Base-by-base conservation (phyloP, 2,329 filamentous ascomycete species). In the Myriosclerotinia curreyana region DNA sequence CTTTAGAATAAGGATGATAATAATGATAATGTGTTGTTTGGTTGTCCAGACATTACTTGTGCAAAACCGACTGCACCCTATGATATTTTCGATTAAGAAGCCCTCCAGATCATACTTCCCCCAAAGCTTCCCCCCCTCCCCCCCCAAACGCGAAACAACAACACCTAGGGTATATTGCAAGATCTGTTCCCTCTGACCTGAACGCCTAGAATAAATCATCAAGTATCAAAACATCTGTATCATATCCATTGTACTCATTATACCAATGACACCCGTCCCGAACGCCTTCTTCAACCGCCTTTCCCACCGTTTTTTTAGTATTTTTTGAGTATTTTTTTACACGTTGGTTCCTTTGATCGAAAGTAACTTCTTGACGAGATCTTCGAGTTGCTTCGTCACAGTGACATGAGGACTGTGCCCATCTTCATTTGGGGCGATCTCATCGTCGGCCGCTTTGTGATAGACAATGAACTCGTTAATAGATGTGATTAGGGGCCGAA, bases 401-500 rank as follows among this genome's bases (percentile, higher is more conserved):
- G 78, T 81, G 64, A 79, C 76, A 61, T 77, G 76, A 1, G 79
- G 67, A 60, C 66, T 71, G 28, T 72, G 76, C 64, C 83, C 82
- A 46, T 79, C 77, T 44, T 79, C 78, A 31, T 79, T 77, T 52
- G 80, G 78, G 20, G 74, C 69, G 56, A 69, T 67, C 25, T 75
- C 70, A 34, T 77, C 77, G 61, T 89, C 86, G 17, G 86, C 84
- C 66, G 80, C 80, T 66, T 82, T 80, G 71, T 89, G 81, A 67
- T 87, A 82, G 48, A 77, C 76, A 38, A 87, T 78, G 68, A 90
- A 89, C 68, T 88, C 85, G 64, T 84, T 80, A 17, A 88, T 82
- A 2, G 83, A 85, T 11, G 79, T 78, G 31, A 88, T 73, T 22
- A 89, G 75, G 20, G 78, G 71, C 7, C 75, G 69, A 17, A 89